Evolutionary conservation across 306 rosid genomes (phyloP), one percentile per base, ranked within the genome.

Genomic region (Quercus agrifolia): DNA sequence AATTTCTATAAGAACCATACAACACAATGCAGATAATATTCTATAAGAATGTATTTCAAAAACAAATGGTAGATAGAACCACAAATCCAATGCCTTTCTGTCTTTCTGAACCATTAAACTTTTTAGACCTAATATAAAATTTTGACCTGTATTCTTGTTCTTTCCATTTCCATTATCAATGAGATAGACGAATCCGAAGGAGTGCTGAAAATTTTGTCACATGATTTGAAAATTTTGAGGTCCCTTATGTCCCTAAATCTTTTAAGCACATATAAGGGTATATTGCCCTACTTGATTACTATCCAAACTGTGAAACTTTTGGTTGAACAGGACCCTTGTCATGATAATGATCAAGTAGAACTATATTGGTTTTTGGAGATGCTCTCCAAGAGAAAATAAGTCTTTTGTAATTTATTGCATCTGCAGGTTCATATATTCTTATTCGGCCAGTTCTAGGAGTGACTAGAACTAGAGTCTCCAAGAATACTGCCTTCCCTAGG

Each of bases 401-500:
- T 0, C 25, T 3, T 10, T 1, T 9, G 3, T 35, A 81, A 7
- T n/a, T 5, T 3, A 11, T 10, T 15, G 33, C 41, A 41, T 82
- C 56, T 1, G 46, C 46, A 41, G 25, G 0, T 2, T 6, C n/a
- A 1, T 3, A 0, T 9, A 69, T 3, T 49, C 0, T 74, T 2
- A 6, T 6, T 19, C 33, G 78, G 7, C 68, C 55, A 73, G 54
- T 76, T 21, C 2, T 77, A 23, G 85, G 82, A 3, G 76, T 12
- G 25, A 83, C 1, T 0, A 89, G 38, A 59, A 83, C n/a, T 17
- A 89, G 6, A 0, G 27, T 3, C 57, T 89, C 79, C 81, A 89
- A 74, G 25, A 18, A 2, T 6, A 3, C 9, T n/a, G 89, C 59
- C 54, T 46, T 83, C 35, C 58, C n/a, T 1, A 85, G 75, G 27